Conservation (phyloP, 2,329 filamentous ascomycete species). For the Sclerotinia nivalis region DNA sequence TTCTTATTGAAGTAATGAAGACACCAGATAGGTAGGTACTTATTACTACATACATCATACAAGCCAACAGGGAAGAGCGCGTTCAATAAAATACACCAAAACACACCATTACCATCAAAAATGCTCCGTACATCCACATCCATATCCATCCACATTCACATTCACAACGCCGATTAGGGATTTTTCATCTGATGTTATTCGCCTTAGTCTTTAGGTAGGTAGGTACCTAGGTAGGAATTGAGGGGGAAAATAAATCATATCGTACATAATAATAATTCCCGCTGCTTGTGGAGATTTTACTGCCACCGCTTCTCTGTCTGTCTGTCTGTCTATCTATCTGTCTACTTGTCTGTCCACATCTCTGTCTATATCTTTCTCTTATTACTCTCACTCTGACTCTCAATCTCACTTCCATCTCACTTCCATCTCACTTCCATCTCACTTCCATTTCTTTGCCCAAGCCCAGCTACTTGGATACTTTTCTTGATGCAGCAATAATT, state of each 20-base stretch:
- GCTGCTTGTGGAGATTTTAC: not conserved
- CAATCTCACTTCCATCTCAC: not conserved
- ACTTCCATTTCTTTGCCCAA: not conserved
- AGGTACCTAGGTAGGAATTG: not conserved
- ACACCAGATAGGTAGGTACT: not conserved
- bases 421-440: no score
- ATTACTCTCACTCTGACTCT: not conserved
- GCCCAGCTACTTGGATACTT: not conserved
- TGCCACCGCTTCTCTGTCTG: not conserved
- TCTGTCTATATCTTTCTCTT: not conserved
- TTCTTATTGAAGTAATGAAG: no score
- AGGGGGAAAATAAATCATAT: not conserved
- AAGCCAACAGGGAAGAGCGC: constrained; percentile 9
- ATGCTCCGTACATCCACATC: not conserved
- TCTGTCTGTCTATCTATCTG: not conserved
- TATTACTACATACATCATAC: not conserved
- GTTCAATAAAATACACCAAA: not conserved
- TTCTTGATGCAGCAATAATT: not conserved
- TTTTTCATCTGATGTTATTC: not conserved
- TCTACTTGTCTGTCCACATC: not conserved
- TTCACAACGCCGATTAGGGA: constrained; percentile 1
- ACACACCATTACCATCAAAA: not conserved
- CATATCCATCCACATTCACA: constrained; percentile 1
- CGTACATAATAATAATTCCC: not conserved
- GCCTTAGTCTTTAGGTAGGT: not conserved